Conservation (phyloP, 2,329 filamentous ascomycete genomes). For the Pseudogymnoascus sp. region DNA sequence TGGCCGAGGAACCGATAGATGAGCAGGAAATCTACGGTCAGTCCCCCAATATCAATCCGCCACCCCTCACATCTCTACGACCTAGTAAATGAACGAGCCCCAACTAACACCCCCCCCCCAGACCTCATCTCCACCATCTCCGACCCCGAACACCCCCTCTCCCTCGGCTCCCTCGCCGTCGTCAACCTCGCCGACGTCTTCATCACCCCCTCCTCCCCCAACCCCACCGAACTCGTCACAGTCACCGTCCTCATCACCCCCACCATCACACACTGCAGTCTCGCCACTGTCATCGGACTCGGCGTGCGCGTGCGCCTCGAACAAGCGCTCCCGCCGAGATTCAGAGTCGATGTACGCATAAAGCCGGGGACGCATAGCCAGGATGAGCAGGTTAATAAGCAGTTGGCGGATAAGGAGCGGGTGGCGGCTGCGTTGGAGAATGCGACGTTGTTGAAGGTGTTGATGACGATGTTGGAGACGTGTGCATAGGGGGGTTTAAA, state of each 20-base stretch:
- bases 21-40: constrained; percentile 93
- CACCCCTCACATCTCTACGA: not conserved
- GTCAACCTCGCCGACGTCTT: constrained; percentile 93
- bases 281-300: constrained; percentile 92
- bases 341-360: constrained; percentile 83
- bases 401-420: constrained; percentile 90
- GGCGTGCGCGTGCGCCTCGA: constrained; percentile 87
- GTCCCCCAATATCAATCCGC: no score
- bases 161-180: constrained; percentile 84
- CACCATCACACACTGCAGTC: constrained; percentile 91
- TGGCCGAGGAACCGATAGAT: constrained; percentile 74
- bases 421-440: constrained; percentile 94
- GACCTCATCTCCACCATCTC: constrained; percentile 92
- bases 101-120: constrained; percentile 37
- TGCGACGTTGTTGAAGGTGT: constrained; percentile 74
- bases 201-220: constrained; percentile 53
- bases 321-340: constrained; percentile 82
- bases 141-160: constrained; percentile 92
- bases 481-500: constrained; percentile 38
- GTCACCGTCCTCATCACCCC: constrained; percentile 88
- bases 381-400: constrained; percentile 93
- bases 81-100: constrained; percentile 12
- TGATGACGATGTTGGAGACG: constrained; percentile 89
- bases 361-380: constrained; percentile 95
- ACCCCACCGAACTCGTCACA: constrained; percentile 50